Conservation (phyloP, 768 basidiomycete genomes). For the Porphyrellus cyaneotinctus region DNA sequence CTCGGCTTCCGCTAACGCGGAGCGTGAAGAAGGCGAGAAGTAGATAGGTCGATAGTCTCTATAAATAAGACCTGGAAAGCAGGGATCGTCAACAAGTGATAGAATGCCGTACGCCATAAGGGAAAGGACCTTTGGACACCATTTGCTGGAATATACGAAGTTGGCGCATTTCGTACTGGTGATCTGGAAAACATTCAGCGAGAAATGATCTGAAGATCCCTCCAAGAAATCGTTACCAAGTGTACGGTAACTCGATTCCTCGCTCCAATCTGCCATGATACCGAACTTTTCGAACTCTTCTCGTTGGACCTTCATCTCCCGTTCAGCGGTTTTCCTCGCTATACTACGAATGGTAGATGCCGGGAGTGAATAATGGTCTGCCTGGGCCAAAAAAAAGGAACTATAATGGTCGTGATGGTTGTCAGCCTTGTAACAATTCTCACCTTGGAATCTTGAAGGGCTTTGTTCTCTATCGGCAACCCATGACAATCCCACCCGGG, state of each 20-base stretch:
- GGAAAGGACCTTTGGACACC: constrained; percentile 67
- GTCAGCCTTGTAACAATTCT: constrained; percentile 13
- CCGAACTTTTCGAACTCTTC: constrained; percentile 77
- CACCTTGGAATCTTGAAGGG: constrained; percentile 72
- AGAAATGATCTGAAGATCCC: neutral
- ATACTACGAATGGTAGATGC: constrained; percentile 61
- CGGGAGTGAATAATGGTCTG: constrained; percentile 53
- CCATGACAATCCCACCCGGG: constrained; percentile 99
- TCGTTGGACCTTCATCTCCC: constrained; percentile 72
- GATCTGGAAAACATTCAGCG: constrained; percentile 48
- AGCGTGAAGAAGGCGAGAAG: constrained; percentile 91
- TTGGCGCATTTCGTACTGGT: constrained; percentile 84
- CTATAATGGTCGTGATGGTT: neutral
- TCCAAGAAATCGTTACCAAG: constrained; percentile 50
- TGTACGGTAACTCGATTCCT: constrained; percentile 74
- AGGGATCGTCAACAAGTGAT: neutral
- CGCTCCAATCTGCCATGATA: constrained; percentile 89
- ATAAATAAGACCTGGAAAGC: constrained; percentile 65
- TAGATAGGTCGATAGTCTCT: constrained; percentile 86
- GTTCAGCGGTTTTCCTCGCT: constrained; percentile 67
- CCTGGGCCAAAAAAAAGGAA: constrained; percentile 31
- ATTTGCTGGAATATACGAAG: constrained; percentile 80
- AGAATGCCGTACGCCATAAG: neutral
- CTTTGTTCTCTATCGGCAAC: constrained; percentile 94
- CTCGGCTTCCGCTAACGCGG: constrained; percentile 94